Evolutionary conservation across 2,329 filamentous ascomycete genomes (phyloP), one percentile per base, ranked within the genome.

Genomic region (Escovopsis weberi): DNA sequence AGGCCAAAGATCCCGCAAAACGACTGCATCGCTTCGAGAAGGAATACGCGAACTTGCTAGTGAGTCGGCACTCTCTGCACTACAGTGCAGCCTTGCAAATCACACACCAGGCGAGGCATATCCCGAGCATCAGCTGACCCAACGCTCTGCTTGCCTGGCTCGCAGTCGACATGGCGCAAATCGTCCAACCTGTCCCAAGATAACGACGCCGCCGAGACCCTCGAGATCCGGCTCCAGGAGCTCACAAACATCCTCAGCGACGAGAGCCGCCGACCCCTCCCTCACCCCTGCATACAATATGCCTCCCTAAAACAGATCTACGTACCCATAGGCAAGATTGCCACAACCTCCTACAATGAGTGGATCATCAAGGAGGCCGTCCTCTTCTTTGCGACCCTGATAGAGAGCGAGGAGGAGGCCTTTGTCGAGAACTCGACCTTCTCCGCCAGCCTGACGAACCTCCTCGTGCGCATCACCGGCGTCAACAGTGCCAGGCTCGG

Each of bases 401-500:
- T 96, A 54, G 91, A 98, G 63, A 91, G 87, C 59, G 91, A 96
- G 61, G 88, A 95, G 63, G 91, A 95, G 58, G 86, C 87, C 33
- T 93, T 96, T 55, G 77, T 95, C 39, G 85, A 93, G 56, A 93
- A 84, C 55, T 75, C 81, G 30, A 72, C 77, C 43, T 98, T 98
- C 59, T 86, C 91, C 2, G 76, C 80, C 45, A 89, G 85, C 54
- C 63, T 98, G 55, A 91, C 94, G 56, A 85, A 86, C 52, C 75
- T 98, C 46, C 72, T 95, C 40, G 76, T 86, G 46, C 78, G 81
- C 50, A 86, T 89, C 33, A 80, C 83, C 2, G 80, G 82, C 37
- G 73, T 77, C 46, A 84, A 83, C 51, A 80, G 75, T 55, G 77
- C 85, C 47, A 72, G 78, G n/a, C 67, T 88, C 4, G 78, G 82